Evolutionary conservation across 2,329 filamentous ascomycete species (phyloP).

Genomic region (Rutstroemia sp.): DNA sequence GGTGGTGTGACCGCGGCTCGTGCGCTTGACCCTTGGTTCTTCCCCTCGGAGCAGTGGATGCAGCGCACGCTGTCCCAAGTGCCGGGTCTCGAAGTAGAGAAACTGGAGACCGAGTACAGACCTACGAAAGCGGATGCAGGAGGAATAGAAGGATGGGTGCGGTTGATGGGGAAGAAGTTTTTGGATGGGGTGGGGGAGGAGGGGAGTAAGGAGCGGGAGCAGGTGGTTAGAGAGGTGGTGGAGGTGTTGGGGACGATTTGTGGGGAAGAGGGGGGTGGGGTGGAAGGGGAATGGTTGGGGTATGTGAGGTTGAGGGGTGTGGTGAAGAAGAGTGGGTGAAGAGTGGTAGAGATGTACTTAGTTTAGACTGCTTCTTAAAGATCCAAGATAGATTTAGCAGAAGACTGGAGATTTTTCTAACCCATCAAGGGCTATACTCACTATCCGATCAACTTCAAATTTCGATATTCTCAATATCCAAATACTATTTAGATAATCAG

Average conservation of each 20-base stretch:
- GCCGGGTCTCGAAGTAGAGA: constrained; percentile 34
- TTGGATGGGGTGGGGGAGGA: constrained; percentile 42
- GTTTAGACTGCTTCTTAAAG: too few relatives aligned
- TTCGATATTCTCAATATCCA: too few relatives aligned
- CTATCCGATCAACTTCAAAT: too few relatives aligned
- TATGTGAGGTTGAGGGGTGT: constrained; percentile 48
- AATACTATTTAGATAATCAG: too few relatives aligned
- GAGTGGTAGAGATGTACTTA: too few relatives aligned
- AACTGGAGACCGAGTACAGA: constrained; percentile 55
- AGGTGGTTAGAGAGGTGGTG: constrained; percentile 45
- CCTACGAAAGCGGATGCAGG: constrained; percentile 52
- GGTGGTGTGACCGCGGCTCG: constrained; percentile 39
- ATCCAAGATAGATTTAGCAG: too few relatives aligned
- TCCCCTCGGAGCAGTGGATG: constrained; percentile 58
- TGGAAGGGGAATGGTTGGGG: constrained; percentile 39
- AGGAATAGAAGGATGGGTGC: constrained; percentile 59
- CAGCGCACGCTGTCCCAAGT: constrained; percentile 33
- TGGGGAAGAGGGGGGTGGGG: constrained; percentile 50
- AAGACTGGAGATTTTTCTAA: too few relatives aligned
- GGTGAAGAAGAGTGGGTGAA: constrained; percentile 31
- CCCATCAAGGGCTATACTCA: too few relatives aligned
- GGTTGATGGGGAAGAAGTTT: constrained; percentile 53
- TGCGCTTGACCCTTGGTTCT: constrained; percentile 60
- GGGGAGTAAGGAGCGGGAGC: constrained; percentile 37
- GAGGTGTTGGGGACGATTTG: constrained; percentile 49